Evolutionary conservation across 1,139 yeast genomes (phyloP).

Genomic region (Blastobotrys elegans): DNA sequence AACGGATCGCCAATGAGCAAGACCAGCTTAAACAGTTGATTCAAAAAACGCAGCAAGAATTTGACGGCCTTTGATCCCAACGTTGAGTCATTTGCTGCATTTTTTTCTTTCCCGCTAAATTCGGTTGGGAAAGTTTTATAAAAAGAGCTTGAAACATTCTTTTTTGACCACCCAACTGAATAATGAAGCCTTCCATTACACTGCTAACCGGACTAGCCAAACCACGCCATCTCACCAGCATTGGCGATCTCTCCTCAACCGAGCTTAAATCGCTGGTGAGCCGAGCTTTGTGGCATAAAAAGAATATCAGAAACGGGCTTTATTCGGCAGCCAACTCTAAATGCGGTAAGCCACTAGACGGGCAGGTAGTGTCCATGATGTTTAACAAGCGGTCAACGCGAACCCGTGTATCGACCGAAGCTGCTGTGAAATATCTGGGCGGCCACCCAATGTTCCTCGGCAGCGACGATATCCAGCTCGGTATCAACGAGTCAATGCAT

Average conservation of each 20-base stretch:
- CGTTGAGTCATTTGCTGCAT: not conserved
- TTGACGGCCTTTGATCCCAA: not conserved
- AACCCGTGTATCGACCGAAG: conserved; percentile 91
- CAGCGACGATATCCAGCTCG: conserved; percentile 91
- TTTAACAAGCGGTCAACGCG: conserved; percentile 92
- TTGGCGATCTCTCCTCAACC: conserved; percentile 62
- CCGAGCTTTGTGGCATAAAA: conserved; percentile 31
- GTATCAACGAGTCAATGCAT: conserved; percentile 82
- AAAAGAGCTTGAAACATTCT: not conserved
- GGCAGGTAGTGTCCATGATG: conserved; percentile 75
- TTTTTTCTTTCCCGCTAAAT: not conserved
- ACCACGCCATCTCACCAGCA: conserved; percentile 69
- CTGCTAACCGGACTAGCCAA: conserved; percentile 9
- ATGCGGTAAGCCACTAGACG: conserved; percentile 46
- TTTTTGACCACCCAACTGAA: not conserved
- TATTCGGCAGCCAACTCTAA: conserved; percentile 29
- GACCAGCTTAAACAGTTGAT: conserved; percentile 14
- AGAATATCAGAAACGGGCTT: conserved; percentile 29
- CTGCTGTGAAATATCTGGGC: conserved; percentile 89
- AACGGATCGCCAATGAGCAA: conserved; percentile 14
- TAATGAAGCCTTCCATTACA: conserved; percentile 12
- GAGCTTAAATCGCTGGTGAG: conserved; percentile 66
- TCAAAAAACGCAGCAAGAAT: conserved; percentile 14
- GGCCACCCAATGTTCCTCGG: conserved; percentile 97
- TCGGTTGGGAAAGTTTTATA: not conserved